Percentiles rank a stretch among this genome's conserved stretches.
These are phyloP conservation scores for Penstemon newberryi DNA, from an alignment of 257 asterid genomes.

Conservation along the genomic window DNA sequence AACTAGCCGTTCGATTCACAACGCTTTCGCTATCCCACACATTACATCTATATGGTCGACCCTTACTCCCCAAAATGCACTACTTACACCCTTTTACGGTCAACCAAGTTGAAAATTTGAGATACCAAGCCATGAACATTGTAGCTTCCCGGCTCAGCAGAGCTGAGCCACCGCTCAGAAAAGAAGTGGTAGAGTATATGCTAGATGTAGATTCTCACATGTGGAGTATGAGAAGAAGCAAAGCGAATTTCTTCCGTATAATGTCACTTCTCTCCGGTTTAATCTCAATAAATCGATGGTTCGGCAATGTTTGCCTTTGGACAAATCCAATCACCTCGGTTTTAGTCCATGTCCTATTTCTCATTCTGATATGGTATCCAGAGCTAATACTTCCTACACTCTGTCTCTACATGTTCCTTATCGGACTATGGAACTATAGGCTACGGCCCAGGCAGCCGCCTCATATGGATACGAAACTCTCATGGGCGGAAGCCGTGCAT, in stretches of 20 bases:
- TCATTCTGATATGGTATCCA: slow-evolving; percentile 30
- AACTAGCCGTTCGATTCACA: slow-evolving; percentile 29
- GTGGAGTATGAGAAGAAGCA: slow-evolving; percentile 42
- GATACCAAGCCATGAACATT: slow-evolving; percentile 32
- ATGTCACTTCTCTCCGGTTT: slow-evolving; percentile 24
- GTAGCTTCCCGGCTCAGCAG: slow-evolving; percentile 28
- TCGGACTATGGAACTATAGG: slow-evolving; percentile 30
- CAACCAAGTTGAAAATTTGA: slow-evolving; percentile 29
- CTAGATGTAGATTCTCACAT: slow-evolving; percentile 35
- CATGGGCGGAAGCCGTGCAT: slow-evolving; percentile 30
- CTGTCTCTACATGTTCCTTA: slow-evolving; percentile 28
- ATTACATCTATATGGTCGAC: slow-evolving; percentile 22
- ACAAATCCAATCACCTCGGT: slow-evolving; percentile 27
- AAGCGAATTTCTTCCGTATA: slow-evolving; percentile 36
- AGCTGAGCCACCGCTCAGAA: slow-evolving; percentile 34
- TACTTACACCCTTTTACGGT: slow-evolving; percentile 34
- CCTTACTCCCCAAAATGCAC: slow-evolving; percentile 37
- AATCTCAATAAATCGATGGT: slow-evolving; percentile 25
- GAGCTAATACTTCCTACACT: slow-evolving; percentile 30
- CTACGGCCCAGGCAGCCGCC: slow-evolving; percentile 28
- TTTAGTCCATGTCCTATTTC: slow-evolving; percentile 21
- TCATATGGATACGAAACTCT: slow-evolving; percentile 36
- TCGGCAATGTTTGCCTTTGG: slow-evolving; percentile 27
- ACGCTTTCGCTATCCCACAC: slow-evolving; percentile 23
- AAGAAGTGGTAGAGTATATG: slow-evolving; percentile 36